Evolutionary conservation across 2,329 filamentous ascomycete genomes (phyloP).

Genomic region (Cordyceps cateniannulata): DNA sequence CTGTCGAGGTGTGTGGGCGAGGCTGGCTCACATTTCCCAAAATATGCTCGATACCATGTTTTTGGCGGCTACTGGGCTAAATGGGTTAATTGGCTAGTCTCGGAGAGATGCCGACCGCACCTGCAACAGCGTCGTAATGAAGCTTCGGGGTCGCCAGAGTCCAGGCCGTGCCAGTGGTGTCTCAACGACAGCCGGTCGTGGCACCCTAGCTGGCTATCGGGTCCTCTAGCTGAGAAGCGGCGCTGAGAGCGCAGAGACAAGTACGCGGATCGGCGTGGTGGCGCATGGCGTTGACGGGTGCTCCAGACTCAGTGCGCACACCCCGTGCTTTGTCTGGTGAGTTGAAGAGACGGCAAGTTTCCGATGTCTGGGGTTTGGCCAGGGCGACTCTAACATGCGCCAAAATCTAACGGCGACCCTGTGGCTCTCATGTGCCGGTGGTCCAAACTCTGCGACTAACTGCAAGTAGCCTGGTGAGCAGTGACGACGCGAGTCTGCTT

Average conservation of each 20-base stretch:
- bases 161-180: constrained; percentile 1
- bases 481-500: not conserved
- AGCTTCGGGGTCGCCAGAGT: not conserved
- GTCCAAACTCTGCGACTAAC: not conserved
- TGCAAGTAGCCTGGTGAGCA: not conserved
- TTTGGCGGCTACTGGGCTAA: not conserved
- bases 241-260: constrained; percentile 5
- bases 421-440: not conserved
- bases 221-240: constrained; percentile 1
- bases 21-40: not conserved
- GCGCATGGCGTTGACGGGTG: constrained; percentile 9
- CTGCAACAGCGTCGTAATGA: not conserved
- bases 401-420: constrained; percentile 9
- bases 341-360: constrained; percentile 8
- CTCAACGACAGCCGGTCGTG: constrained; percentile 10
- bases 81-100: constrained; percentile 1
- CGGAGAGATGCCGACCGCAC: constrained; percentile 7
- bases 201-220: constrained; percentile 12
- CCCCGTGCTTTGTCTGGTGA: not conserved
- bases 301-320: constrained; percentile 1
- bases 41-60: not conserved
- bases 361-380: constrained; percentile 3
- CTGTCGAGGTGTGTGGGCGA: not conserved
- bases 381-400: not conserved
- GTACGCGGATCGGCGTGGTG: constrained; percentile 8